Percentiles rank a stretch among this genome's conserved stretches.
These are phyloP conservation scores for Westerdykella ornata DNA, from an alignment of 2,329 filamentous ascomycete genomes.

Conservation along the genomic window DNA sequence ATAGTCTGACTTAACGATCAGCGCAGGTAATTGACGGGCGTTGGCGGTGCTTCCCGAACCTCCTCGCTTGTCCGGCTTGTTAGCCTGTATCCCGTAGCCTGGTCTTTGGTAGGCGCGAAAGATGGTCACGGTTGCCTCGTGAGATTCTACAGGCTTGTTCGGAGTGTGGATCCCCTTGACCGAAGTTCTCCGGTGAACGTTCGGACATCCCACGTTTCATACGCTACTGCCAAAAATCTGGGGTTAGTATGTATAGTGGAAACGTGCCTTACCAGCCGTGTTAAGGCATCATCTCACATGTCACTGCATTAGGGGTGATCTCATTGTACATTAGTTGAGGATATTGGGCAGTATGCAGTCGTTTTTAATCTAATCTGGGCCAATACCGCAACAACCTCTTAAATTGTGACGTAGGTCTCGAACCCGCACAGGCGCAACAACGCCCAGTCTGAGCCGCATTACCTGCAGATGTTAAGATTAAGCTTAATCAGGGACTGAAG, in stretches of 20 bases:
- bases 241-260: constrained; percentile 7
- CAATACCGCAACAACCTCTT: constrained; percentile 4
- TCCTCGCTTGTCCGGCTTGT: not conserved
- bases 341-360: not conserved
- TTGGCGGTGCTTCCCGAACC: not conserved
- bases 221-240: constrained; percentile 4
- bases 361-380: not conserved
- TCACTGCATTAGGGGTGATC: constrained; percentile 1
- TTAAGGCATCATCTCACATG: not conserved
- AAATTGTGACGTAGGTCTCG: constrained; percentile 5
- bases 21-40: not conserved
- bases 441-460: not conserved
- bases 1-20: not conserved
- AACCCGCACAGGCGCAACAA: constrained; percentile 1
- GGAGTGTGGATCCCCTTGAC: constrained; percentile 5
- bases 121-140: not conserved
- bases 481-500: constrained; percentile 8
- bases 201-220: constrained; percentile 4
- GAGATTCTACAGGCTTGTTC: constrained; percentile 2
- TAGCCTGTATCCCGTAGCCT: constrained; percentile 4
- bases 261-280: constrained; percentile 6
- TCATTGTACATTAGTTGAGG: constrained; percentile 1
- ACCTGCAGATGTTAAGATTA: constrained; percentile 2
- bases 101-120: constrained; percentile 6
- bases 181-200: constrained; percentile 2